phyloP scores from a whole-genome alignment of 2,329 filamentous ascomycete genomes.

The Taxawa tesnikishii region DNA sequence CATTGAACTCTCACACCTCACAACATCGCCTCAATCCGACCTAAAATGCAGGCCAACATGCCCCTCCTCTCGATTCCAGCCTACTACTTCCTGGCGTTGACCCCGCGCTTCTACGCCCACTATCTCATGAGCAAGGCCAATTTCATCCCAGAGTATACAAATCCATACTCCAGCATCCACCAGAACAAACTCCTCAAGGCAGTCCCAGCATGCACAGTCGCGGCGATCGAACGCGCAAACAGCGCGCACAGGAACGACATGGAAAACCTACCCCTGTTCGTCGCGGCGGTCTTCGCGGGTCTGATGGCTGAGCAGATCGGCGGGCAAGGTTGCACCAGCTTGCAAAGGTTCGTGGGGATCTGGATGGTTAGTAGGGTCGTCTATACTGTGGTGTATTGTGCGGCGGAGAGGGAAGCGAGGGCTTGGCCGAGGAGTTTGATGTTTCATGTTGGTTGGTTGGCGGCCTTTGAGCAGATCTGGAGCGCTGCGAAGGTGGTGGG shows the following conservation, averaged over 20 bases:
- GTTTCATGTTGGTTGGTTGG: no score
- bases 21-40: no score
- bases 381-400: conserved; percentile 28
- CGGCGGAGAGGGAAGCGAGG: no score
- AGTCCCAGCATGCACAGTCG: conserved; percentile 23
- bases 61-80: conserved; percentile 31
- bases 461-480: no score
- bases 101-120: conserved; percentile 26
- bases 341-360: conserved; percentile 21
- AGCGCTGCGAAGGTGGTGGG: no score
- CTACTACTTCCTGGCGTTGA: conserved; percentile 29
- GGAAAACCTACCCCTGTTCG: conserved; percentile 34
- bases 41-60: no score
- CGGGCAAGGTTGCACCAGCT: conserved; percentile 18
- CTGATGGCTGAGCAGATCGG: conserved; percentile 24
- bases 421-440: no score
- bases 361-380: conserved; percentile 23
- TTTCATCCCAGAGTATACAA: conserved; percentile 32
- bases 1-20: no score
- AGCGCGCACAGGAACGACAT: conserved; percentile 33
- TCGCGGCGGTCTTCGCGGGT: conserved; percentile 29
- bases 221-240: conserved; percentile 30
- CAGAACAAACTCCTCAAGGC: conserved; percentile 24
- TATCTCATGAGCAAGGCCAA: conserved; percentile 18
- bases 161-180: conserved; percentile 25